Conservation (phyloP, 192 early-diverging fungal genomes). For the Paraglomus occultum region DNA sequence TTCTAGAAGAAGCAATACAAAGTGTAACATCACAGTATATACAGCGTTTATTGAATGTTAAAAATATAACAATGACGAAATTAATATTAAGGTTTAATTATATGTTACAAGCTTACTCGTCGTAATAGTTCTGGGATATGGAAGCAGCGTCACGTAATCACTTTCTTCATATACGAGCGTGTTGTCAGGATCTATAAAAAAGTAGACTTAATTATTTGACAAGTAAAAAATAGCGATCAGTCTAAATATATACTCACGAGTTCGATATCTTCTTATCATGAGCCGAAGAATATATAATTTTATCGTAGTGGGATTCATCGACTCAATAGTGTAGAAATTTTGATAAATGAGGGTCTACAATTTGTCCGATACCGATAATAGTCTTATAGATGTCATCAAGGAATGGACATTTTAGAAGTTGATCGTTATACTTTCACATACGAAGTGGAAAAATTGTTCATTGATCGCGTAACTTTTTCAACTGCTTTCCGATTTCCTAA, state of each 20-base stretch:
- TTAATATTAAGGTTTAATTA: neutral
- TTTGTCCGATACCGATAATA: conserved; percentile 47
- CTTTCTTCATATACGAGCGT: conserved; percentile 81
- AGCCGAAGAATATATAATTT: conserved; percentile 74
- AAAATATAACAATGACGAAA: neutral
- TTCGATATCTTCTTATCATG: conserved; percentile 83
- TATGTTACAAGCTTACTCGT: neutral
- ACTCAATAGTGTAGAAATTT: neutral
- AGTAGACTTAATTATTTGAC: neutral
- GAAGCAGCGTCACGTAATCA: conserved; percentile 85
- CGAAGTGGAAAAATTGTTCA: conserved; percentile 60
- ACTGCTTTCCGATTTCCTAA: conserved; percentile 85
- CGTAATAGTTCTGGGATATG: conserved; percentile 58
- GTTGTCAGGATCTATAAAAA: conserved; percentile 70
- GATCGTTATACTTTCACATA: conserved; percentile 74
- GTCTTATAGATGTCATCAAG: conserved; percentile 83
- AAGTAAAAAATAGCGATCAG: neutral
- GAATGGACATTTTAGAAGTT: conserved; percentile 81
- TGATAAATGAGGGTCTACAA: neutral
- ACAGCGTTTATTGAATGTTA: no score
- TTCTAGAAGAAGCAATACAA: no score
- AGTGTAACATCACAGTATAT: no score
- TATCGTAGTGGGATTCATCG: conserved; percentile 44
- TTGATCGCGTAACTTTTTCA: conserved; percentile 70
- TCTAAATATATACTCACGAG: conserved; percentile 49